Base-by-base conservation (phyloP, 352 stramenopile species). In the Blastocystis sp. region DNA sequence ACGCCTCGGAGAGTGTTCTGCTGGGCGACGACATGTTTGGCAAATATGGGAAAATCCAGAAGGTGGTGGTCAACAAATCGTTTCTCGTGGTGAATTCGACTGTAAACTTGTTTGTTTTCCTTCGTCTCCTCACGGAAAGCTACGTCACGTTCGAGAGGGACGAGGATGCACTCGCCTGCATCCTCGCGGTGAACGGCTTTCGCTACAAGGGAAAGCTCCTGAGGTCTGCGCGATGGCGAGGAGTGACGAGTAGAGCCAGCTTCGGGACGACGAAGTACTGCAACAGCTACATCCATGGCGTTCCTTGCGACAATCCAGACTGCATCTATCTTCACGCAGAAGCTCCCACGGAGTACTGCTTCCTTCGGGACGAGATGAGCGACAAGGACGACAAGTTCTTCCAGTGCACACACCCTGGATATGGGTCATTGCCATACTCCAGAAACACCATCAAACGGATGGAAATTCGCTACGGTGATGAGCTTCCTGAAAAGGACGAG, bases 251-350 rank as follows among this genome's bases (percentile, higher is more conserved):
- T 41, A 96, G 94, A 34, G 95, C 94, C 11, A 96, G 93, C 26
- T 98, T 97, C 91, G 95, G 95, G 13, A 98, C 95, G 15, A 98
- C 94, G 87, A 98, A 98, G 91, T 98, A 98, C 90, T 98, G 95
- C 92, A 97, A 98, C 90, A 95, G 94, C 87, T 98, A 98, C 87
- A 90, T 98, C 41, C 92, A 94, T 9, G 94, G 94, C 90, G 92
- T 96, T 56, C 90, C 92, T 61, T 98, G 95, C 90, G 96, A 95
- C 90, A 98, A 98, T 89, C 92, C 93, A 0, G 95, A 98, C 37
- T 98, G 95, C 90, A 91, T 98, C 6, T 98, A 97, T 90, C 91
- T 98, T 50, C 95, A 98, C 91, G 93, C 95, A 55, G 91, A 97
- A 8, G 95, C 94, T 18, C 94, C 97, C 61, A 92, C 95, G 62